Evolutionary conservation across 345 rosid species (phyloP).

Genomic region (Viola odorata): DNA sequence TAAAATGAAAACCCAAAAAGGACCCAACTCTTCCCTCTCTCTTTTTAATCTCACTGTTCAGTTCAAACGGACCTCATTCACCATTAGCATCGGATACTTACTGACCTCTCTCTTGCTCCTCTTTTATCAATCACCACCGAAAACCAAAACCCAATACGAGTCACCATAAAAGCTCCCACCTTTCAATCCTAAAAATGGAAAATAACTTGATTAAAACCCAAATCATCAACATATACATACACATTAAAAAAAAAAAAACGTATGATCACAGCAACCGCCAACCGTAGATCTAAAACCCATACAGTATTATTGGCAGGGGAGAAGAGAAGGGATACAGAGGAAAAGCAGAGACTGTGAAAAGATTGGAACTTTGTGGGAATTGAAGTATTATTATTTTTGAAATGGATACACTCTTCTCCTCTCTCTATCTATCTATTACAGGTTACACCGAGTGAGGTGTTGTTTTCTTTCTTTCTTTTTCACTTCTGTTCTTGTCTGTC

Average conservation of each 20-base stretch:
- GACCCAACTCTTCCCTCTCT: constrained; percentile 3
- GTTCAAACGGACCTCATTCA: constrained; percentile 36
- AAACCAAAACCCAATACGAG: background rate
- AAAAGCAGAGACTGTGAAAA: background rate
- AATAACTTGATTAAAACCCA: background rate
- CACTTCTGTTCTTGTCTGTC: background rate
- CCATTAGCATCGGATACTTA: constrained; percentile 47
- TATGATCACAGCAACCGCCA: background rate
- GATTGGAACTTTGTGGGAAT: constrained; percentile 14
- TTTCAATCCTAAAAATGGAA: too few species aligned
- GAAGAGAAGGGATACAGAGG: background rate
- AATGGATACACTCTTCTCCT: background rate
- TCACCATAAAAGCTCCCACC: background rate
- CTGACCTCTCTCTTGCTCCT: constrained; percentile 8
- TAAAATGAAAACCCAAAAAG: background rate
- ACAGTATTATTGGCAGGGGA: background rate
- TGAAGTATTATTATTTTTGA: background rate
- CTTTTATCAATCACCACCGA: background rate
- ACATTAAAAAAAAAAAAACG: background rate
- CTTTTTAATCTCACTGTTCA: constrained; percentile 34
- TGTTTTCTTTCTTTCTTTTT: constrained; percentile 1
- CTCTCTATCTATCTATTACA: background rate
- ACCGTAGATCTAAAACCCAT: background rate
- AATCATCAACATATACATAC: background rate
- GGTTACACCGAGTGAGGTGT: too few species aligned